phyloP scores from a whole-genome alignment of 1,284 basidiomycete species.

The Stygiomarasmius scandens region DNA sequence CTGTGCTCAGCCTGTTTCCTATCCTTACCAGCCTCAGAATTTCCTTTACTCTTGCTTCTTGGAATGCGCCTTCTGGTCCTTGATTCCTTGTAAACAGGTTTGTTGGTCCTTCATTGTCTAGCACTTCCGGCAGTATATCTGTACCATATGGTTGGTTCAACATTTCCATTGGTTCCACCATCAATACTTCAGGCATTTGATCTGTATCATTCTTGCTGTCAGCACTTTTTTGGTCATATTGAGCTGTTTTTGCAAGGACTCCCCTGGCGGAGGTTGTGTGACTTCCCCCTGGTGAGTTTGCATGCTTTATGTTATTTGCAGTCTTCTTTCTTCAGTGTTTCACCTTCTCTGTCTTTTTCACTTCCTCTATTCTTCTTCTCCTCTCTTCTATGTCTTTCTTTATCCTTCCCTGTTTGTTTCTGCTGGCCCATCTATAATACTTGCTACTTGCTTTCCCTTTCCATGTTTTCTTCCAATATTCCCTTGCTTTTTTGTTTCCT shows the following conservation, averaged over 20 bases:
- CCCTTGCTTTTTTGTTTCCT: not conserved
- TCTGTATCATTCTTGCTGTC: not conserved
- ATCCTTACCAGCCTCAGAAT: constrained; percentile 10
- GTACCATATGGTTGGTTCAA: not conserved
- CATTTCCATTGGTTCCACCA: not conserved
- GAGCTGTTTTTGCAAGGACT: not conserved
- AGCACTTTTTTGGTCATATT: not conserved
- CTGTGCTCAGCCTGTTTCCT: constrained; percentile 2
- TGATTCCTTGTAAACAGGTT: not conserved
- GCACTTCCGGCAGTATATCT: not conserved
- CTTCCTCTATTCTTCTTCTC: not conserved
- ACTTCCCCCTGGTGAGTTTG: constrained; percentile 3
- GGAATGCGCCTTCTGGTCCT: not conserved
- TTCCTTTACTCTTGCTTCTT: not conserved
- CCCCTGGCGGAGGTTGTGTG: constrained; percentile 2
- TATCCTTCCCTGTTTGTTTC: not conserved
- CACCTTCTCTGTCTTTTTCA: too few species aligned
- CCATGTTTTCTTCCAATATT: not conserved
- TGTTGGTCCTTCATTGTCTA: not conserved
- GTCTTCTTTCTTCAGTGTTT: not conserved
- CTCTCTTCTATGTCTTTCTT: not conserved
- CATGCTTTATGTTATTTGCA: not conserved
- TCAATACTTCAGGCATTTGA: not conserved
- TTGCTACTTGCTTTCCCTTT: too few species aligned
- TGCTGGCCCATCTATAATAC: not conserved